These are phyloP conservation scores for Leersia perrieri DNA, from an alignment of 176 grass and related monocot genomes.

Conservation along the genomic window DNA sequence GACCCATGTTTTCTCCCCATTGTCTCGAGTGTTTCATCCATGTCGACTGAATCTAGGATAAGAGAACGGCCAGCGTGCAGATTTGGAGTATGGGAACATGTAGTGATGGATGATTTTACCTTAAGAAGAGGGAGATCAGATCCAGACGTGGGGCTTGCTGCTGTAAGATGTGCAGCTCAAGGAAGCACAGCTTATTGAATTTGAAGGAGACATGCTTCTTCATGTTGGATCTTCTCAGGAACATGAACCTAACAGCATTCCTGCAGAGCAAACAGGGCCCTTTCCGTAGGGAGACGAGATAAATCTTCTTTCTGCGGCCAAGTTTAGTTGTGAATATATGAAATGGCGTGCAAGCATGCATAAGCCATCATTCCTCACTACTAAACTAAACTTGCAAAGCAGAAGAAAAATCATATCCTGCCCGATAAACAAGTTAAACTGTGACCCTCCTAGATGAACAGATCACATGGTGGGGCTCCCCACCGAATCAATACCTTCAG, in stretches of 20 bases:
- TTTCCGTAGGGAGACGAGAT: constrained; percentile 35
- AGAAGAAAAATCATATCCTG: not conserved
- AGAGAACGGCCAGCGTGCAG: not conserved
- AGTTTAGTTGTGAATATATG: constrained; percentile 17
- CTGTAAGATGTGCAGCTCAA: not conserved
- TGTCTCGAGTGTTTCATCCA: not conserved
- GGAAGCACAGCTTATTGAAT: not conserved
- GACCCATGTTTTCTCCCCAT: not conserved
- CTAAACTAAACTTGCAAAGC: constrained; percentile 31
- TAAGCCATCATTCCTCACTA: constrained; percentile 39
- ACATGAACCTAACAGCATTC: constrained; percentile 8
- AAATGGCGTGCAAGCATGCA: constrained; percentile 34
- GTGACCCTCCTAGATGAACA: constrained; percentile 42
- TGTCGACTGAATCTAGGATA: not conserved
- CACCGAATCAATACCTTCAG: constrained; percentile 47
- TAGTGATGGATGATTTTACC: not conserved
- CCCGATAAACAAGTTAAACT: constrained; percentile 38
- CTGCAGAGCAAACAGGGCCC: not conserved
- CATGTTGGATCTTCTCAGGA: constrained; percentile 20
- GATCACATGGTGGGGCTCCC: constrained; percentile 77
- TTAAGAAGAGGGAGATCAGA: not conserved
- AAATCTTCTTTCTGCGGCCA: constrained; percentile 2
- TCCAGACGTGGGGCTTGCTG: not conserved
- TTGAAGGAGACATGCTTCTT: not conserved
- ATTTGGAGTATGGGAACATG: not conserved